Base-by-base conservation (phyloP, 805 yeast genomes). In the Middelhovenomyces tepae region DNA sequence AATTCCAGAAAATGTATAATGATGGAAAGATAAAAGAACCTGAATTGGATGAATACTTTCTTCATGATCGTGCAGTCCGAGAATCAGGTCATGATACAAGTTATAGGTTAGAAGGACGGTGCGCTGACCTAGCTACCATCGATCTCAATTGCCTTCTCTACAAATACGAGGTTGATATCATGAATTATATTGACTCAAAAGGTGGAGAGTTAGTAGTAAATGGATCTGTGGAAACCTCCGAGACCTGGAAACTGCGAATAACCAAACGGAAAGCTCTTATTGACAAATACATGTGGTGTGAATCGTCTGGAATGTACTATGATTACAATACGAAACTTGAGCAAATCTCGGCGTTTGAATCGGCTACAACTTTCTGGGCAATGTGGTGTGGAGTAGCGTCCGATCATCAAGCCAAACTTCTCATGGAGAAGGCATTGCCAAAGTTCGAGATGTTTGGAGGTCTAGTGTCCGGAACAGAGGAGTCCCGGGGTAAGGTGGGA, bases 31-130 rank as follows among this genome's bases (percentile, higher is more conserved):
- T 89, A 13, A 39, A 59, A 3, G 95, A 84, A 50, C 93, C 94
- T 1, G 74, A 65, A n/a, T 64, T 89, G 39, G 97, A 91, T 50
- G 86, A 75, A 42, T 89, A 83, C 53, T 83, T 89, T 53, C 56
- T 82, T 31, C 95, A 89, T 51, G 98, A 89, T 55, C 67, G 96
- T 38, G 96, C 94, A 1, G 94, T 89, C 7, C 72, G 98, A 52
- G 98, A 89, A 58, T 78, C 91, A 20, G 98, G 98, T 1, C 97
- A 91, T 54, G 98, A 89, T 53, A 91, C 97, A 0, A 68, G 89
- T 2, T 85, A 87, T 50, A 67, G 98, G 48, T 64, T 91, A 34
- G 95, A 87, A 57, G 94, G 94, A 23, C 71, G 74, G 27, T 85
- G 95, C 57, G 95, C 95, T 0, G 65, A 81, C 52, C 61, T 89